These are phyloP conservation scores for Chionographis japonica DNA, from an alignment of 106 monocot genomes.

Conservation along the genomic window DNA sequence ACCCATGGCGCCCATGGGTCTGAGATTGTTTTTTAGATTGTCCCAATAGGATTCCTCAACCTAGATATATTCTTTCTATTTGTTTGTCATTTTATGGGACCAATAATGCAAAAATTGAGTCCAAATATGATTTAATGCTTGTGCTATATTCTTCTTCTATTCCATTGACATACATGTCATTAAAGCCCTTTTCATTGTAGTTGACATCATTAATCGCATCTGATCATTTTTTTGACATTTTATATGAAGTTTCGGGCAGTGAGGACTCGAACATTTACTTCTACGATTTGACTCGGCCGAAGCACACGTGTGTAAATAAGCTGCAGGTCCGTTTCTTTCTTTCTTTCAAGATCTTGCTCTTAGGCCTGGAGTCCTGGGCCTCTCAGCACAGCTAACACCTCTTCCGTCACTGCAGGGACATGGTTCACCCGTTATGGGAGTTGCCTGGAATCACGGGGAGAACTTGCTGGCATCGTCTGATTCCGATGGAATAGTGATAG, in stretches of 20 bases:
- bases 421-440: conserved; percentile 76
- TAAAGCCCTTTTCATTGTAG: too few relatives aligned
- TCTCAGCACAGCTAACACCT: background rate
- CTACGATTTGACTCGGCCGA: conserved; percentile 88
- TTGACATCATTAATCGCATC: too few relatives aligned
- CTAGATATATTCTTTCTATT: too few relatives aligned
- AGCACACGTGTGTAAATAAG: conserved; percentile 83
- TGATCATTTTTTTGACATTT: conserved; percentile 14
- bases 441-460: conserved; percentile 97
- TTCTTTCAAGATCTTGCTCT: background rate
- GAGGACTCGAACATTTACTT: conserved; percentile 98
- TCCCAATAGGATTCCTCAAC: too few relatives aligned
- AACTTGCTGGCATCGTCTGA: conserved; percentile 92
- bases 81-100: too few relatives aligned
- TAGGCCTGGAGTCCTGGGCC: background rate
- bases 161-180: too few relatives aligned
- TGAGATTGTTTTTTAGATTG: too few relatives aligned
- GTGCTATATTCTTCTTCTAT: too few relatives aligned
- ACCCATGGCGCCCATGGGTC: too few relatives aligned
- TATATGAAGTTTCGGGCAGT: conserved; percentile 73
- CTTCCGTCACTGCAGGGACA: conserved; percentile 55
- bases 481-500: conserved; percentile 85
- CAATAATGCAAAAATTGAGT: too few relatives aligned
- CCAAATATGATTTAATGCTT: too few relatives aligned
- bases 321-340: conserved; percentile 59